Evolutionary conservation across 2,329 filamentous ascomycete genomes (phyloP), one percentile per base, ranked within the genome.

Genomic region (Xylaria sp.): DNA sequence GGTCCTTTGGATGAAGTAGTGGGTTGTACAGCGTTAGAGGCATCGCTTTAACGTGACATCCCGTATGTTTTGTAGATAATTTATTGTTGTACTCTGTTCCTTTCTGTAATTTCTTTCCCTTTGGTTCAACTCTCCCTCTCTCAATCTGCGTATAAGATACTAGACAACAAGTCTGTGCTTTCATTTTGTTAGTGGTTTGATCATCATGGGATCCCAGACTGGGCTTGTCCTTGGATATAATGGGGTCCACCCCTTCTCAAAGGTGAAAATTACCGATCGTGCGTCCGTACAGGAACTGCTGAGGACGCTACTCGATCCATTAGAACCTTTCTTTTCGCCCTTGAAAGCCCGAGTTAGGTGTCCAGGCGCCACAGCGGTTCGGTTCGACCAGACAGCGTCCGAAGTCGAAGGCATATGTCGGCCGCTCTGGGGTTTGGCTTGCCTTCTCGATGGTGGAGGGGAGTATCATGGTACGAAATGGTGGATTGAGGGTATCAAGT

Each of bases 401-500:
- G 91, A 94, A 76, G 86, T 94, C 40, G 92, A 95, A 80, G 92
- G 92, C 27, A 90, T 90, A 75, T 91, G 90, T 53, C 87, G 92
- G 1, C 92, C 92, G 0, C 83, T 94, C 60, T 94, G 92, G 92
- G 92, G 89, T 1, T 81, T 94, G 21, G 90, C 90, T 2, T 88
- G 90, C 18, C 82, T 94, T 18, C 82, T 94, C 6, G 91, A 89
- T 8, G 91, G 92, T 8, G 88, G 87, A 5, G 90, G 88, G 60
- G 81, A 86, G 47, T 94, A 93, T 76, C 81, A 83, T 13, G 88
- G 87, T 1, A 88, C 88, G 0, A 81, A 88, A 63, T 87, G 87
- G 79, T 93, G 91, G 87, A 86, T 93, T 42, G 85, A 91, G 69
- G 92, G 92, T 3, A 83, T 94, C 65, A 87, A 88, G 70, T 85